These are phyloP conservation scores for Zizania latifolia DNA, from an alignment of 176 grass and related monocot species.

Conservation along the genomic window DNA sequence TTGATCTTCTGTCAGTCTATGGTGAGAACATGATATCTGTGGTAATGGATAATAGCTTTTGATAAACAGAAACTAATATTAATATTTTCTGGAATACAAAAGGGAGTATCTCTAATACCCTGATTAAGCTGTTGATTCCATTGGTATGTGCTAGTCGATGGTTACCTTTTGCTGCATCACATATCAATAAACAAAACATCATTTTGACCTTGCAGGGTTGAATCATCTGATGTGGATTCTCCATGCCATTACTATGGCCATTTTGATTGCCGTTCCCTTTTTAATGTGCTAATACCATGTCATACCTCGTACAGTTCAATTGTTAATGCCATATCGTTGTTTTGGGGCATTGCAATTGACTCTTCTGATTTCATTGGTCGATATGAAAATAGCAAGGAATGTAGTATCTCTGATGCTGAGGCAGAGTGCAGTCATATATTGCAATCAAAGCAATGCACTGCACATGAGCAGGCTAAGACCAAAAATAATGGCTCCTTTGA, in stretches of 20 bases:
- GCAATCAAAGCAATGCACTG: constrained; percentile 18
- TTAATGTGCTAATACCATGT: constrained; percentile 46
- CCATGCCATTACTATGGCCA: constrained; percentile 74
- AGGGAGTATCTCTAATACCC: background rate
- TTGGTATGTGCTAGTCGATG: constrained; percentile 12
- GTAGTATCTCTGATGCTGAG: constrained; percentile 26
- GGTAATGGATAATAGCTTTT: background rate
- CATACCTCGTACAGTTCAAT: constrained; percentile 63
- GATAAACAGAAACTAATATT: background rate
- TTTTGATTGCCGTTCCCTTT: constrained; percentile 56
- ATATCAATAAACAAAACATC: constrained; percentile 21
- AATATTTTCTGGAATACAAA: background rate
- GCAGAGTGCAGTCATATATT: constrained; percentile 11
- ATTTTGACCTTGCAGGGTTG: constrained; percentile 61
- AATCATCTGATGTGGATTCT: constrained; percentile 49
- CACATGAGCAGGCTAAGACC: background rate
- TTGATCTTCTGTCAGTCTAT: background rate
- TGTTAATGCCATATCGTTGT: constrained; percentile 49
- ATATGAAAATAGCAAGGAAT: constrained; percentile 37
- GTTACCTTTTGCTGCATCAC: constrained; percentile 22
- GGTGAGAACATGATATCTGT: background rate
- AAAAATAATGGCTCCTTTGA: constrained; percentile 26
- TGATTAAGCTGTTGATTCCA: constrained; percentile 23
- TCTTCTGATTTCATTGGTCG: constrained; percentile 24
- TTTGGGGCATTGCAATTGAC: constrained; percentile 33